These are phyloP conservation scores for Avena atlantica DNA, from an alignment of 176 grass and related monocot species.

Conservation along the genomic window DNA sequence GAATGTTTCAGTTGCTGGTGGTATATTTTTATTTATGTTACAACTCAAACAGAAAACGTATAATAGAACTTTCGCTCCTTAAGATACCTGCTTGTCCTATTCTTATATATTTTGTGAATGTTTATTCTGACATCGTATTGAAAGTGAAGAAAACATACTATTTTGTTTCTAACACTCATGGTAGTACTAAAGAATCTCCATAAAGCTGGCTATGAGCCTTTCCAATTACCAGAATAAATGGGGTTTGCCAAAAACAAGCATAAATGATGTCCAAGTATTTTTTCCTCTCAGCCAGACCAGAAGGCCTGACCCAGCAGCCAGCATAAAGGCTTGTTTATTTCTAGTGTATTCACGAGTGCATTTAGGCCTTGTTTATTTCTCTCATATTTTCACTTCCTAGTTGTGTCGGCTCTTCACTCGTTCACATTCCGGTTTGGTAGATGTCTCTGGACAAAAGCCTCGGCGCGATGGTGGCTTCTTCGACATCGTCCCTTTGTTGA, in stretches of 20 bases:
- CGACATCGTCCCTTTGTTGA: no score
- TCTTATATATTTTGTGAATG: not conserved
- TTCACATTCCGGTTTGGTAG: no score
- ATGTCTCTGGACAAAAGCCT: no score
- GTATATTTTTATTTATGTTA: conserved; percentile 95
- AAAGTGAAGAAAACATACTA: conserved; percentile 12
- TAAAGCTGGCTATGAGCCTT: not conserved
- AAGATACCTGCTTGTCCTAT: conserved; percentile 11
- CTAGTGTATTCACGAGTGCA: no score
- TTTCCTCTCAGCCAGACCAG: no score
- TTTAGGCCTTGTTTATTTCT: no score
- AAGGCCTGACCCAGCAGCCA: no score
- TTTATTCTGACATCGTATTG: conserved; percentile 21
- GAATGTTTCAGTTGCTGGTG: conserved; percentile 97
- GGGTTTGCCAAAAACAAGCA: not conserved
- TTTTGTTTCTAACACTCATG: not conserved
- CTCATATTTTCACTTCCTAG: no score
- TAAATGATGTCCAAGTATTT: not conserved
- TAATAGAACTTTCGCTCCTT: conserved; percentile 33
- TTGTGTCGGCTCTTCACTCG: no score
- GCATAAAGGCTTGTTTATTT: no score
- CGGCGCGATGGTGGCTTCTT: no score
- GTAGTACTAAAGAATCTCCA: not conserved
- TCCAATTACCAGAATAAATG: not conserved
- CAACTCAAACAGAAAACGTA: conserved; percentile 50